Evolutionary conservation across 139 green algal species (phyloP).

Genomic region (Closterium sp.): DNA sequence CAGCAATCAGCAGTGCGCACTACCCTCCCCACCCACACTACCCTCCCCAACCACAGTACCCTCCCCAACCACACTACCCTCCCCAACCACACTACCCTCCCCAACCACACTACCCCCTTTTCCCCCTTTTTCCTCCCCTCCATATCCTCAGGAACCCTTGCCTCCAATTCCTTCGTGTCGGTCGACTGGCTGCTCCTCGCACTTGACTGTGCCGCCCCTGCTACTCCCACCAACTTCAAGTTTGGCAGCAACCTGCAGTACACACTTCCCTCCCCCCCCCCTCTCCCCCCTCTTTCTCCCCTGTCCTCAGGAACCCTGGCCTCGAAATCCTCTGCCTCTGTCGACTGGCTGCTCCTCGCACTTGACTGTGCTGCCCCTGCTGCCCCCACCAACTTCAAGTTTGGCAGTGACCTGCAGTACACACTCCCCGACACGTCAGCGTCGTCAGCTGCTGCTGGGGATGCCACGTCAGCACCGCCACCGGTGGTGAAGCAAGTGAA

Average conservation of each 20-base stretch:
- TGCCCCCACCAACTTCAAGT: background rate
- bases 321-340: background rate
- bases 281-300: background rate
- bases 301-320: background rate
- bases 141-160: background rate
- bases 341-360: background rate
- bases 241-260: background rate
- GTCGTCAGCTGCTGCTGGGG: no score
- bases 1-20: no score
- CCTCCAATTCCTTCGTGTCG: background rate
- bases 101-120: no score
- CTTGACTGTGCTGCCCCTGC: background rate
- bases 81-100: no score
- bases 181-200: background rate
- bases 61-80: no score
- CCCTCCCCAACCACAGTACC: no score
- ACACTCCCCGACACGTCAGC: background rate
- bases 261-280: background rate
- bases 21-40: no score
- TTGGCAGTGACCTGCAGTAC: background rate
- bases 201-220: background rate
- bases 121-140: background rate
- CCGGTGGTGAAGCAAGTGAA: background rate
- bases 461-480: no score
- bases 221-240: background rate